phyloP scores from a whole-genome alignment of 805 yeast species.

The Saccharomyces paradoxus region DNA sequence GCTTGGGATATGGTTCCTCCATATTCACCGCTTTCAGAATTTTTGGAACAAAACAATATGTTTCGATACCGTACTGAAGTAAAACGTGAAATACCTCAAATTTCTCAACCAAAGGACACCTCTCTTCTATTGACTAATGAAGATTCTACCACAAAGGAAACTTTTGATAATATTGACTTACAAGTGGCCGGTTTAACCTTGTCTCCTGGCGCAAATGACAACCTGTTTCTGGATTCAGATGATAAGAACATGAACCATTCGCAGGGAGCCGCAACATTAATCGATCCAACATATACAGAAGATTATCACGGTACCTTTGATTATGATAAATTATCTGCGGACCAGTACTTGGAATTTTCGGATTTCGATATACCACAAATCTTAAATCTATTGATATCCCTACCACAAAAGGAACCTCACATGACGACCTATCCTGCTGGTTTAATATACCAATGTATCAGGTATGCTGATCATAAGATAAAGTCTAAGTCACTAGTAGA shows the following conservation, averaged over 20 bases:
- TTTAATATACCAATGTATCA: constrained; percentile 56
- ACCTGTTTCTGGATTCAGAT: constrained; percentile 9
- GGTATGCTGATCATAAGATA: constrained; percentile 55
- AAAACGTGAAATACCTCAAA: neutral
- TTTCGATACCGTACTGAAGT: constrained; percentile 15
- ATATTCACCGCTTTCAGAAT: constrained; percentile 49
- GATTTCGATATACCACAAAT: constrained; percentile 70
- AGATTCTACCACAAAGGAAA: neutral
- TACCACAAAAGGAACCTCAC: constrained; percentile 46
- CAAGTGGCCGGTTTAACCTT: constrained; percentile 33
- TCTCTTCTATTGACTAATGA: neutral
- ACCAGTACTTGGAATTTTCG: constrained; percentile 53
- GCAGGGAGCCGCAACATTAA: constrained; percentile 5
- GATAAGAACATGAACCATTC: constrained; percentile 2
- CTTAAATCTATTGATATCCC: constrained; percentile 49
- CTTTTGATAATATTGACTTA: constrained; percentile 29
- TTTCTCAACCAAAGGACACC: neutral
- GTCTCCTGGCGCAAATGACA: constrained; percentile 10
- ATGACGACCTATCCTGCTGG: constrained; percentile 54
- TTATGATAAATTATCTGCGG: constrained; percentile 45
- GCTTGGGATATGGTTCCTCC: constrained; percentile 54
- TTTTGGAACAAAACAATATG: constrained; percentile 46
- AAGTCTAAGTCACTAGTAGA: constrained; percentile 45
- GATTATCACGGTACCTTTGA: constrained; percentile 34
- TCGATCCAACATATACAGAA: neutral